Conservation (phyloP, 768 basidiomycete genomes). For the Hirschioporus abietinus region DNA sequence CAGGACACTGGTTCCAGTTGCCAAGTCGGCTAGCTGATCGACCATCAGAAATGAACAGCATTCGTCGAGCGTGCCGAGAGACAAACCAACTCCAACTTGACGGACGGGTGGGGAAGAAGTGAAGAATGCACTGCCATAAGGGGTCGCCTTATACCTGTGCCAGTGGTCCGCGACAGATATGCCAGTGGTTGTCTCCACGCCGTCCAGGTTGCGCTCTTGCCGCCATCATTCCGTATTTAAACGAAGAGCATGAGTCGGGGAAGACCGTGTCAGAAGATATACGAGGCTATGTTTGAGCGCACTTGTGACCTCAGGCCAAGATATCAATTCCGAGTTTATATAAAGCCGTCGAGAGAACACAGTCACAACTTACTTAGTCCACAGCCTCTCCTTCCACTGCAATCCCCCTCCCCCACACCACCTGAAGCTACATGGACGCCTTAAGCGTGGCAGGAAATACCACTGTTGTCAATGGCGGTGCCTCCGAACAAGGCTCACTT, state of each 20-base stretch:
- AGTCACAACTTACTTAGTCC: background rate
- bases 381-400: background rate
- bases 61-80: background rate
- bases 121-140: background rate
- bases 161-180: background rate
- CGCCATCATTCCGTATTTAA: background rate
- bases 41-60: background rate
- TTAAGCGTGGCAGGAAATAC: constrained; percentile 4
- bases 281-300: background rate
- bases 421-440: background rate
- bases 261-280: background rate
- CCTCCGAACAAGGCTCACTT: background rate
- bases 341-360: background rate
- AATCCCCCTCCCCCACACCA: background rate
- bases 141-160: background rate
- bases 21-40: background rate
- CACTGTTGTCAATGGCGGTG: background rate
- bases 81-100: background rate
- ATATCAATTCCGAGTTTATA: background rate
- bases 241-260: background rate
- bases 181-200: background rate
- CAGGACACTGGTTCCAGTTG: background rate
- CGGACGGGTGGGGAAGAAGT: background rate
- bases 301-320: background rate
- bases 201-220: background rate